Evolutionary conservation across 148 eudicot species (phyloP).

Genomic region (Silene uniflora): DNA sequence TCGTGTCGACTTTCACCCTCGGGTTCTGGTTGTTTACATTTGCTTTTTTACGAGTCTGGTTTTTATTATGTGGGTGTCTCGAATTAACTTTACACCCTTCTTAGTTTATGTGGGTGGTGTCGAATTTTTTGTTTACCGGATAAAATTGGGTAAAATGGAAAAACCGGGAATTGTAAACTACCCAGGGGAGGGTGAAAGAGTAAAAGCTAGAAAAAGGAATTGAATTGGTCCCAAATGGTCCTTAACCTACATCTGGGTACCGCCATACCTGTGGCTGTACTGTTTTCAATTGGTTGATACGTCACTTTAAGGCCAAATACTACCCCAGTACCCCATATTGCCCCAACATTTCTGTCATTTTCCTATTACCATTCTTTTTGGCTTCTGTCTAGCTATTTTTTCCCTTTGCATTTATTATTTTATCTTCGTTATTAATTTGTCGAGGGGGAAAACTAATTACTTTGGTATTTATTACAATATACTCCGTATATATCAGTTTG

Average conservation of each 20-base stretch:
- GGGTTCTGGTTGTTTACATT: background rate
- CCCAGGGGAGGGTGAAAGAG: too few relatives aligned
- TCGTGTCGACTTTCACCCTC: background rate
- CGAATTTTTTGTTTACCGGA: too few relatives aligned
- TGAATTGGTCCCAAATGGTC: slow-evolving; percentile 25
- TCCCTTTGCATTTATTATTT: background rate
- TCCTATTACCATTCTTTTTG: background rate
- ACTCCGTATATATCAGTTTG: too few relatives aligned
- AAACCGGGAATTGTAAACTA: too few relatives aligned
- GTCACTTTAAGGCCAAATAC: slow-evolving; percentile 17
- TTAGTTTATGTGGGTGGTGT: too few relatives aligned
- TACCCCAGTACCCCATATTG: slow-evolving; percentile 9
- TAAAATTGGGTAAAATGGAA: too few relatives aligned
- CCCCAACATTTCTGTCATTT: slow-evolving; percentile 15
- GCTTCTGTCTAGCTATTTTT: background rate
- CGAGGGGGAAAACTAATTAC: too few relatives aligned
- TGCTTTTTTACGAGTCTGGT: too few relatives aligned
- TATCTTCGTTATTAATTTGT: background rate
- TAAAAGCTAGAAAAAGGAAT: background rate
- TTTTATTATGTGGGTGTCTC: too few relatives aligned
- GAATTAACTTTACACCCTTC: too few relatives aligned
- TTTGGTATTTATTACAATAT: too few relatives aligned
- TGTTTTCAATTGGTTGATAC: slow-evolving; percentile 6
- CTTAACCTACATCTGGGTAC: slow-evolving; percentile 21
- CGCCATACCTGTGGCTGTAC: slow-evolving; percentile 15